Evolutionary conservation across 2,329 filamentous ascomycete species (phyloP).

Genomic region (Tolypocladium capitatum): DNA sequence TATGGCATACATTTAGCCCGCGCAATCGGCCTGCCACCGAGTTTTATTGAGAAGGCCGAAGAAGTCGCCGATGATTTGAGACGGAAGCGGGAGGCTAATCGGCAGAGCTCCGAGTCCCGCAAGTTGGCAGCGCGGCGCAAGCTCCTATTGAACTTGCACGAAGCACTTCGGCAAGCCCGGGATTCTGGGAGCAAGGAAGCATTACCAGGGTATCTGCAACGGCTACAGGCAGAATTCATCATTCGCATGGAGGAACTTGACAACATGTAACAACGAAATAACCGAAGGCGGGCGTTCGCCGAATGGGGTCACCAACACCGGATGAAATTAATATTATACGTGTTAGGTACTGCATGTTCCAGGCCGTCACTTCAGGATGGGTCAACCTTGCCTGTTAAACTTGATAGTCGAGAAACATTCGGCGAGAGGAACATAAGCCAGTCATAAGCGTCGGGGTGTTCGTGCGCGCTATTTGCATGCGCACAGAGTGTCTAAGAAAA

Average conservation of each 20-base stretch:
- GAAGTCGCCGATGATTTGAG: conserved; percentile 50
- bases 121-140: conserved; percentile 53
- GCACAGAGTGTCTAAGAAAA: too few relatives aligned
- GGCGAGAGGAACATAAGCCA: too few relatives aligned
- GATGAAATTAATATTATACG: too few relatives aligned
- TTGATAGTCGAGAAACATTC: too few relatives aligned
- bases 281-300: background rate
- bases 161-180: conserved; percentile 56
- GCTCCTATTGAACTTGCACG: conserved; percentile 58
- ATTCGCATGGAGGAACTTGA: conserved; percentile 56
- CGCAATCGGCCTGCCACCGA: conserved; percentile 56
- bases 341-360: too few relatives aligned
- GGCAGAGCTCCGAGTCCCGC: conserved; percentile 43
- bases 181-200: conserved; percentile 48
- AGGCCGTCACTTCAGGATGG: too few relatives aligned
- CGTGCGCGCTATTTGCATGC: too few relatives aligned
- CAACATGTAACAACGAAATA: conserved; percentile 5
- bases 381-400: too few relatives aligned
- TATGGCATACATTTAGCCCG: conserved; percentile 79
- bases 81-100: conserved; percentile 40
- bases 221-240: conserved; percentile 58
- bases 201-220: conserved; percentile 27
- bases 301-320: too few relatives aligned
- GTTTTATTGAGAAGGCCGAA: conserved; percentile 56
- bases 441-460: too few relatives aligned